phyloP scores from a whole-genome alignment of 75 land plant genomes.

The Picea sitchensis region DNA sequence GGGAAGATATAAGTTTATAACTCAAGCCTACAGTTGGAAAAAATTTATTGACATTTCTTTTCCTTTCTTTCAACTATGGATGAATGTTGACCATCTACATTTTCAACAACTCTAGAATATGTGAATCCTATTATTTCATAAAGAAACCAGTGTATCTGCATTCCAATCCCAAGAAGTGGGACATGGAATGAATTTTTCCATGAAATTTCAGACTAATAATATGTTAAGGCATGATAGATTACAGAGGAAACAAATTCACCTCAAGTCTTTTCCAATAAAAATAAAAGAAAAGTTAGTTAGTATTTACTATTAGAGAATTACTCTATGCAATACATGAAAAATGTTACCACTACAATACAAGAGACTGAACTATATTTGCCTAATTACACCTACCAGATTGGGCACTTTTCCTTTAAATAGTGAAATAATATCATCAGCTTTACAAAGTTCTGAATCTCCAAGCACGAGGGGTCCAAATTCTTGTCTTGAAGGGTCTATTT shows the following conservation, averaged over 20 bases:
- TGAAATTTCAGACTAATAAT: background rate
- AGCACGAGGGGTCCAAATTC: slow-evolving; percentile 4
- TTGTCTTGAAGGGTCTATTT: slow-evolving; percentile 3
- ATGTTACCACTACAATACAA: background rate
- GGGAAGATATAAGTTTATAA: too few relatives aligned
- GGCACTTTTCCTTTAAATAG: slow-evolving; percentile 7
- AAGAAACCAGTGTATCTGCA: too few relatives aligned
- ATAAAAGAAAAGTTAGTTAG: too few relatives aligned
- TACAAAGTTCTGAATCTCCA: slow-evolving; percentile 11
- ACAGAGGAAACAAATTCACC: background rate
- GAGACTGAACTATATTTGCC: background rate
- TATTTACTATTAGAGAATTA: background rate
- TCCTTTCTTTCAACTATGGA: too few relatives aligned
- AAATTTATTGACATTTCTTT: too few relatives aligned
- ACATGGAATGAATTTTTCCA: background rate
- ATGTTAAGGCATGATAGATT: background rate
- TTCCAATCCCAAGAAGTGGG: too few relatives aligned
- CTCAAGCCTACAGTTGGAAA: too few relatives aligned
- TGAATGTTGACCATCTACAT: too few relatives aligned
- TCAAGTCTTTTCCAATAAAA: too few relatives aligned
- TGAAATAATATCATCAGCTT: slow-evolving; percentile 5
- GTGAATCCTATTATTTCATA: too few relatives aligned
- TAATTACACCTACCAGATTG: slow-evolving; percentile 6
- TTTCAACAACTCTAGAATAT: too few relatives aligned
- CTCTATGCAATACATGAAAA: background rate